A percentile compares a stretch with the other conserved stretches of the same genome.
Evolutionary conservation across 305 asterid species (phyloP).

Genomic region (Solanum aculeatissimum): DNA sequence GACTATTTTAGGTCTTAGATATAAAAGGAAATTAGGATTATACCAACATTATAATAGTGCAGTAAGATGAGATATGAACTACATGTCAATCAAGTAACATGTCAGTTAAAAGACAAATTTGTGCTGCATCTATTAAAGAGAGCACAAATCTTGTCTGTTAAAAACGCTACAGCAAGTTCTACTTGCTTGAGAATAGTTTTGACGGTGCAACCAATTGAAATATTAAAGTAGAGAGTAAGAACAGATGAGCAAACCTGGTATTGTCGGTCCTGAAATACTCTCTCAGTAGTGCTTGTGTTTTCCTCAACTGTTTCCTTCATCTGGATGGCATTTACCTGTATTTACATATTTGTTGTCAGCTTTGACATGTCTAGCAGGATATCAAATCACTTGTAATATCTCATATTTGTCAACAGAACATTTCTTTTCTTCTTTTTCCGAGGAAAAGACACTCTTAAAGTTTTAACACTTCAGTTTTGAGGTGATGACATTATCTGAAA

Average conservation of each 20-base stretch:
- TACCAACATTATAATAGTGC: not conserved
- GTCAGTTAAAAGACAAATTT: not conserved
- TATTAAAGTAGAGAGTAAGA: not conserved
- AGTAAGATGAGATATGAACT: not conserved
- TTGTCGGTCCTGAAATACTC: slow-evolving; percentile 91
- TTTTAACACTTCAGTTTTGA: not conserved
- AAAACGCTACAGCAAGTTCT: not conserved
- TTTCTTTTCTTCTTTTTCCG: not conserved
- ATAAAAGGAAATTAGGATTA: not conserved
- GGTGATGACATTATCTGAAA: not conserved
- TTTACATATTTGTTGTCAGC: not conserved
- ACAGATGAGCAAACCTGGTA: slow-evolving; percentile 56
- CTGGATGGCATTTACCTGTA: slow-evolving; percentile 91
- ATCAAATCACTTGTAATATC: not conserved
- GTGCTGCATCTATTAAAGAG: not conserved
- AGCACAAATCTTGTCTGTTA: not conserved
- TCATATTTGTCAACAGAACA: not conserved
- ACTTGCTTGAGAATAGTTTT: not conserved
- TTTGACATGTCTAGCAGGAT: slow-evolving; percentile 1
- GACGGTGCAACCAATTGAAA: not conserved
- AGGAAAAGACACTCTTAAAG: not conserved
- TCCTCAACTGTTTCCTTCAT: slow-evolving; percentile 98
- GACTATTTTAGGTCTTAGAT: not conserved
- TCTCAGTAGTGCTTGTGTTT: slow-evolving; percentile 90
- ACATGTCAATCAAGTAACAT: not conserved